Conservation (phyloP, 2,329 filamentous ascomycete genomes). For the Pseudocercospora fijiensis region DNA sequence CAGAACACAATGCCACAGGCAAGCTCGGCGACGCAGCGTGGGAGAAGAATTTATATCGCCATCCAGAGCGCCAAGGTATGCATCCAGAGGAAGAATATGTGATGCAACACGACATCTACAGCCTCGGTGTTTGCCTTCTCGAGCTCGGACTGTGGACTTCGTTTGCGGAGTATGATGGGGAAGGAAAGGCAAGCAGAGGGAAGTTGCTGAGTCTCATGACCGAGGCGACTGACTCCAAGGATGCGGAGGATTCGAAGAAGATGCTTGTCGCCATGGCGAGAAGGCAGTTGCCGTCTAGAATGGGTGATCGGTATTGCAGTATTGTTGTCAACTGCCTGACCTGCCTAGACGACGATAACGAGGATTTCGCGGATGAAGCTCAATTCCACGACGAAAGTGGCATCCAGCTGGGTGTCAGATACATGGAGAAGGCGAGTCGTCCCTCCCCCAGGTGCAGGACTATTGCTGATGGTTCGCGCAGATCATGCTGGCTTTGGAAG, state of each 20-base stretch:
- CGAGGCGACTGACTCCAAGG: neutral
- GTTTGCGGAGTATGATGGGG: constrained; percentile 29
- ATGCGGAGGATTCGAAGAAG: constrained; percentile 1
- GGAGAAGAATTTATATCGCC: constrained; percentile 53
- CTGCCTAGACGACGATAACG: no score
- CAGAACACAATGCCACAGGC: constrained; percentile 37
- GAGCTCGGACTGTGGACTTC: constrained; percentile 54
- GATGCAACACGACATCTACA: constrained; percentile 58
- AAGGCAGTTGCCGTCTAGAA: constrained; percentile 18
- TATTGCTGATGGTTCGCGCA: neutral
- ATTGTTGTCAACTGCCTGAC: constrained; percentile 37
- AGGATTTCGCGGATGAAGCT: constrained; percentile 4
- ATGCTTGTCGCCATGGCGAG: constrained; percentile 16
- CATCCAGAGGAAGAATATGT: constrained; percentile 42
- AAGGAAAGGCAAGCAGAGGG: neutral
- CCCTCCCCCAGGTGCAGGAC: neutral
- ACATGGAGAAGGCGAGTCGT: constrained; percentile 32
- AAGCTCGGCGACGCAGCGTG: constrained; percentile 42
- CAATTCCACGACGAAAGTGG: constrained; percentile 18
- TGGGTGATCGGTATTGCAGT: constrained; percentile 40
- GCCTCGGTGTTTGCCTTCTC: constrained; percentile 54
- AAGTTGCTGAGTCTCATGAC: constrained; percentile 1
- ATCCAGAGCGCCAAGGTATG: constrained; percentile 50
- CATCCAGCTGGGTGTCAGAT: constrained; percentile 24
- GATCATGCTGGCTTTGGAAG: neutral